phyloP scores from a whole-genome alignment of 192 early-diverging fungal genomes.

The Podila minutissima region DNA sequence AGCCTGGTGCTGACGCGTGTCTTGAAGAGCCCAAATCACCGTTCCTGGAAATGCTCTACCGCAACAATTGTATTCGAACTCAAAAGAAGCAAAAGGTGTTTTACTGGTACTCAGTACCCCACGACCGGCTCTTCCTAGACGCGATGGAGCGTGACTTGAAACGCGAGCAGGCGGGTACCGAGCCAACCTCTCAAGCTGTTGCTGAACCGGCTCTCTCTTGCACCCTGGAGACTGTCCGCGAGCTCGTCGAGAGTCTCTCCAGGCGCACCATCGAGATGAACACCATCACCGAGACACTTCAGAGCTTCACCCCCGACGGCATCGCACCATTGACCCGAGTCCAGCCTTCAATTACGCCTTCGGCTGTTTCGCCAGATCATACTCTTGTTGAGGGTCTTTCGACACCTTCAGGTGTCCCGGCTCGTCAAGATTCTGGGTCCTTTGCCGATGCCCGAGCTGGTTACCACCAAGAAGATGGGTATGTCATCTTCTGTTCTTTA shows the following conservation, averaged over 20 bases:
- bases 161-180: conserved; percentile 86
- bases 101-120: conserved; percentile 95
- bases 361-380: conserved; percentile 32
- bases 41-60: conserved; percentile 94
- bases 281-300: conserved; percentile 42
- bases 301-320: conserved; percentile 49
- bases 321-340: conserved; percentile 38
- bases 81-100: conserved; percentile 99
- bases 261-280: conserved; percentile 50
- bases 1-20: conserved; percentile 92
- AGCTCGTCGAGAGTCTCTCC: conserved; percentile 63
- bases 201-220: conserved; percentile 74
- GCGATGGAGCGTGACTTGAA: conserved; percentile 97
- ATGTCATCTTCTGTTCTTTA: neutral
- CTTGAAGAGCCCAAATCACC: conserved; percentile 94
- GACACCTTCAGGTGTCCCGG: neutral
- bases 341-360: conserved; percentile 20
- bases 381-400: conserved; percentile 7
- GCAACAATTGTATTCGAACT: conserved; percentile 95
- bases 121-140: conserved; percentile 94
- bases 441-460: neutral
- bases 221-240: conserved; percentile 67
- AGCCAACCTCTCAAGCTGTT: conserved; percentile 83
- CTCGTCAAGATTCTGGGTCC: neutral
- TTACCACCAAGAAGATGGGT: neutral